A percentile compares a stretch with the other conserved stretches of the same genome.
phyloP scores from a whole-genome alignment of 83 land plant species.

The Isoetes engelmannii region DNA sequence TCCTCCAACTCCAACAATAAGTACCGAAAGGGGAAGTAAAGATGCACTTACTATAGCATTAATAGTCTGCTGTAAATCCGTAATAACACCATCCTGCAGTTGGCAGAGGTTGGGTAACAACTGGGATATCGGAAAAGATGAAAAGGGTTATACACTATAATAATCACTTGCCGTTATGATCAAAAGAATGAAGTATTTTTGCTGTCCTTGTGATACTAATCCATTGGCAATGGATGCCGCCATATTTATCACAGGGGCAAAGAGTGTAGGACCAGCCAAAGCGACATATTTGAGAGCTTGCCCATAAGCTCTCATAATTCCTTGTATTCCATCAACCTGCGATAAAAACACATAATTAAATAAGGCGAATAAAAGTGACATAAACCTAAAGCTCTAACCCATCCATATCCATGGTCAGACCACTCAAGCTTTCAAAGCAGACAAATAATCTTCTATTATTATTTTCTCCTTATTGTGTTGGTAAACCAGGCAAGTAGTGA shows the following conservation, averaged over 20 bases:
- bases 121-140: not conserved
- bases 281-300: slow-evolving; percentile 67
- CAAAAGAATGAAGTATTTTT: slow-evolving; percentile 72
- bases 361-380: no score
- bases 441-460: not conserved
- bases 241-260: slow-evolving; percentile 63
- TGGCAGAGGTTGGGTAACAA: not conserved
- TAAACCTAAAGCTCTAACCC: no score
- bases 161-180: slow-evolving; percentile 68
- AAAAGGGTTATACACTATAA: not conserved
- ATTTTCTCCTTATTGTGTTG: not conserved
- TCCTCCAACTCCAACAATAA: slow-evolving; percentile 93
- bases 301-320: slow-evolving; percentile 67
- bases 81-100: slow-evolving; percentile 81
- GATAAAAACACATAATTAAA: slow-evolving; percentile 7
- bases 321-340: slow-evolving; percentile 76
- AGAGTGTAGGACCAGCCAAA: slow-evolving; percentile 92
- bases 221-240: slow-evolving; percentile 70
- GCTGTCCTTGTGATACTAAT: slow-evolving; percentile 27
- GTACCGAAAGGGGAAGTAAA: slow-evolving; percentile 72
- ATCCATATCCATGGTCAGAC: no score
- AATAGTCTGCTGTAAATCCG: slow-evolving; percentile 82
- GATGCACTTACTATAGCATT: slow-evolving; percentile 81
- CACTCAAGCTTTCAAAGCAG: not conserved
- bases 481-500: not conserved